These are phyloP conservation scores for Auricularia cornea DNA, from an alignment of 768 basidiomycete genomes.

Conservation along the genomic window DNA sequence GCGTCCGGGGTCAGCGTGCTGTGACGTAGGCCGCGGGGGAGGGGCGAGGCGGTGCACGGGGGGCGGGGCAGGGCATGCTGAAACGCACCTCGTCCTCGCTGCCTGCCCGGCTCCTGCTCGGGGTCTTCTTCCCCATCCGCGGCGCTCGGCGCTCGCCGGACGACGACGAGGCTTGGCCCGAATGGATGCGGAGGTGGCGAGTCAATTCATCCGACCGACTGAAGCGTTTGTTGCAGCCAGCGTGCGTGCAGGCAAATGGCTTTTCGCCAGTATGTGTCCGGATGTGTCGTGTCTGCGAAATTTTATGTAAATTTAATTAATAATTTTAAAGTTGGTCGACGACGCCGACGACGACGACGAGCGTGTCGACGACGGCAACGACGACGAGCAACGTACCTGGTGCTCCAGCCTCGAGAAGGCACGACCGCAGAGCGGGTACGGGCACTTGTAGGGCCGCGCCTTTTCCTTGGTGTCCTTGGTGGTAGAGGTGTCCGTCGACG, in stretches of 20 bases:
- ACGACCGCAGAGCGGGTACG: constrained; percentile 81
- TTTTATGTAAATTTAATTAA: no score
- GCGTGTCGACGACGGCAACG: constrained; percentile 2
- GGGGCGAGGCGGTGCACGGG: neutral
- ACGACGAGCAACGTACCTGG: constrained; percentile 53
- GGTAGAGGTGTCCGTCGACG: neutral
- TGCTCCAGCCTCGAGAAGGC: constrained; percentile 96
- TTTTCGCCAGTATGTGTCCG: constrained; percentile 98
- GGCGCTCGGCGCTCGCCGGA: constrained; percentile 22
- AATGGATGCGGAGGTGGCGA: constrained; percentile 87
- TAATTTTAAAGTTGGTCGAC: no score
- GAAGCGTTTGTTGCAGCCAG: constrained; percentile 97
- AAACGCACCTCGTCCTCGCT: constrained; percentile 53
- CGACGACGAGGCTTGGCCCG: neutral
- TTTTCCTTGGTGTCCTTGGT: neutral
- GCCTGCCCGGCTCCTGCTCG: constrained; percentile 68
- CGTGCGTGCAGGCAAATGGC: constrained; percentile 85
- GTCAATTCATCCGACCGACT: constrained; percentile 98
- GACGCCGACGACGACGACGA: no score
- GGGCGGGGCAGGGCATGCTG: neutral
- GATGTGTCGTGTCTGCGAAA: constrained; percentile 94
- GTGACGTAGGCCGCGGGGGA: neutral
- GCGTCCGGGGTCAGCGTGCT: constrained; percentile 13
- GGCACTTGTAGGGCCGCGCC: constrained; percentile 91
- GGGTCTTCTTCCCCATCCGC: constrained; percentile 54